Evolutionary conservation across 257 asterid species (phyloP).

Genomic region (Penstemon davidsonii): DNA sequence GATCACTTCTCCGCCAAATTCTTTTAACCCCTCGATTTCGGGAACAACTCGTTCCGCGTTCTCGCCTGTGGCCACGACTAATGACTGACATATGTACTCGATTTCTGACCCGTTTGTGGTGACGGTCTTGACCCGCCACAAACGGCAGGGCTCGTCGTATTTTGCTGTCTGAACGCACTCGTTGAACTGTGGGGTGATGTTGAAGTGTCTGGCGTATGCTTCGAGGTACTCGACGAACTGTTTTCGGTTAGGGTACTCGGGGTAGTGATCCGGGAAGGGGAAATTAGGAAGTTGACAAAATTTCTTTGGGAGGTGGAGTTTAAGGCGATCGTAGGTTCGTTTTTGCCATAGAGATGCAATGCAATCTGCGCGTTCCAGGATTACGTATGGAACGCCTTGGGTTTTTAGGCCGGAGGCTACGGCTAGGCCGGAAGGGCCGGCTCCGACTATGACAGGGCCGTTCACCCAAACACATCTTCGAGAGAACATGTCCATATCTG

Average conservation of each 20-base stretch:
- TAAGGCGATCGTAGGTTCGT: slow-evolving; percentile 77
- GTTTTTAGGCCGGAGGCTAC: slow-evolving; percentile 81
- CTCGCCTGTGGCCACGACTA: slow-evolving; percentile 90
- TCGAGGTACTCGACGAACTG: slow-evolving; percentile 78
- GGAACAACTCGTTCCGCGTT: slow-evolving; percentile 76
- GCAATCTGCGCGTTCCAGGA: slow-evolving; percentile 77
- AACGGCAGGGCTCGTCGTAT: slow-evolving; percentile 61
- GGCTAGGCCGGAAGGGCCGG: slow-evolving; percentile 92
- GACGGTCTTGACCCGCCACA: slow-evolving; percentile 69
- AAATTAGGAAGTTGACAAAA: slow-evolving; percentile 71
- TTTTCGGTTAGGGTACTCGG: slow-evolving; percentile 67
- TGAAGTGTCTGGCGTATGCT: slow-evolving; percentile 53
- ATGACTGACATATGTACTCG: slow-evolving; percentile 84
- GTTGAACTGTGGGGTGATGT: slow-evolving; percentile 64
- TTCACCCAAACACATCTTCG: slow-evolving; percentile 82
- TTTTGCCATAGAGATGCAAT: slow-evolving; percentile 92
- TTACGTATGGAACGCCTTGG: slow-evolving; percentile 67
- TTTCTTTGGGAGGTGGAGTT: slow-evolving; percentile 78
- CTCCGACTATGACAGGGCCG: slow-evolving; percentile 87
- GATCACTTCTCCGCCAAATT: slow-evolving; percentile 67
- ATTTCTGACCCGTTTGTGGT: slow-evolving; percentile 43
- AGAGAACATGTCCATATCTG: slow-evolving; percentile 40
- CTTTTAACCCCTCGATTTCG: slow-evolving; percentile 63
- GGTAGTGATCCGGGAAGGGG: slow-evolving; percentile 83
- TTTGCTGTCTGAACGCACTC: slow-evolving; percentile 73